A percentile compares a stretch with the other conserved stretches of the same genome.
phyloP scores from a whole-genome alignment of 2,329 filamentous ascomycete genomes.

The Hypoxylon sp. region DNA sequence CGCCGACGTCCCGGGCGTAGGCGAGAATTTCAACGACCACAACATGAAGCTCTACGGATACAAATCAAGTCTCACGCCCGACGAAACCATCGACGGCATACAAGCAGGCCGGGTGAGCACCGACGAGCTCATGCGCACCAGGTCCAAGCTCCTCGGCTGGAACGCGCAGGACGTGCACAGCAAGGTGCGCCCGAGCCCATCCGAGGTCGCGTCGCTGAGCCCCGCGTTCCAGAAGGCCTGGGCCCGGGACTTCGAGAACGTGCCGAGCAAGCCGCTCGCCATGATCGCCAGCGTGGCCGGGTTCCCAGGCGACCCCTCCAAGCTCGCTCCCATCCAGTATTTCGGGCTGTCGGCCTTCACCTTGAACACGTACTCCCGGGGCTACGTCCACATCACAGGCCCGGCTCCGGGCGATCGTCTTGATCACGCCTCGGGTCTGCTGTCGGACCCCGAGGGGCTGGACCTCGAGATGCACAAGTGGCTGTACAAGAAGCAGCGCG shows the following conservation, averaged over 20 bases:
- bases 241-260: conserved; percentile 57
- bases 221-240: too few species aligned
- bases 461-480: not conserved
- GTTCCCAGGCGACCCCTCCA: conserved; percentile 47
- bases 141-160: conserved; percentile 57
- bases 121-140: conserved; percentile 37
- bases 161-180: conserved; percentile 62
- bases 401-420: not conserved
- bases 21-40: conserved; percentile 59
- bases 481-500: conserved; percentile 4
- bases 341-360: conserved; percentile 60
- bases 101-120: not conserved
- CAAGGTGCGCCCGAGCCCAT: too few species aligned
- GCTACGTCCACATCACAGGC: conserved; percentile 53
- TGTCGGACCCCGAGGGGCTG: not conserved
- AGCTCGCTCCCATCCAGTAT: conserved; percentile 55
- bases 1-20: conserved; percentile 56
- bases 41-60: conserved; percentile 60
- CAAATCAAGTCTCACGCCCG: conserved; percentile 36
- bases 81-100: conserved; percentile 46
- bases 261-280: conserved; percentile 40
- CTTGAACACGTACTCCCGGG: conserved; percentile 65
- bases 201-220: too few species aligned
- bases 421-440: not conserved
- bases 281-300: conserved; percentile 31